Evolutionary conservation across 73 alveolate species (phyloP).

Genomic region (Paraurostyla sp.): DNA sequence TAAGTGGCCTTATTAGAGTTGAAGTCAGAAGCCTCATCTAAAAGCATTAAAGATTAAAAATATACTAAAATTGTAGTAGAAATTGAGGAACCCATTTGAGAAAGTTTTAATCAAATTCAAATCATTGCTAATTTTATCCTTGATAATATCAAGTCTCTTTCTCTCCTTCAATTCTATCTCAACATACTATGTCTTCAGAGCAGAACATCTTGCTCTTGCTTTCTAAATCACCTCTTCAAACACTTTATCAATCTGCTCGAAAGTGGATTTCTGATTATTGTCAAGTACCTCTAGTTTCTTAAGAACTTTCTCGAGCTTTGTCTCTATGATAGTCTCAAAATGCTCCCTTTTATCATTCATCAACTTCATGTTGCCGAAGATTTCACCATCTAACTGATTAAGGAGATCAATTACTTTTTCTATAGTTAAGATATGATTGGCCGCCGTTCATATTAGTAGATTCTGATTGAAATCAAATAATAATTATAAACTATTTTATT

Average conservation of each 20-base stretch:
- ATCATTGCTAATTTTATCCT: not conserved
- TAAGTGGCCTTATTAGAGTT: constrained; percentile 28
- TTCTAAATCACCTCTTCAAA: constrained; percentile 9
- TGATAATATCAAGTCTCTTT: not conserved
- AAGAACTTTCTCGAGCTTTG: not conserved
- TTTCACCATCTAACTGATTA: constrained; percentile 1
- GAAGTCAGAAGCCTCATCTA: constrained; percentile 12
- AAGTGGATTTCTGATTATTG: not conserved
- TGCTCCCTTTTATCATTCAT: constrained; percentile 33
- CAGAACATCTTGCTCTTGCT: not conserved
- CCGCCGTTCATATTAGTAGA: constrained; percentile 11
- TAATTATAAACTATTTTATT: no score
- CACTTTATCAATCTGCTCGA: constrained; percentile 1
- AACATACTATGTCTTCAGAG: not conserved
- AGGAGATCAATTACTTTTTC: not conserved
- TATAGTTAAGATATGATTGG: constrained; percentile 2
- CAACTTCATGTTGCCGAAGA: not conserved
- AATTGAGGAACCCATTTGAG: not conserved
- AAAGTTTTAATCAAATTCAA: not conserved
- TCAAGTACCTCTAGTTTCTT: not conserved
- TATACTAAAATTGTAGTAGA: constrained; percentile 1
- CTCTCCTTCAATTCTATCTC: constrained; percentile 1
- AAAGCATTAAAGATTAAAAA: not conserved
- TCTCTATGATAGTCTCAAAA: not conserved
- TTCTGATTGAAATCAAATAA: no score